A percentile compares a stretch with the other conserved stretches of the same genome.
phyloP scores from a whole-genome alignment of 2,329 filamentous ascomycete genomes.

The Ophiostoma triangulosporum region DNA sequence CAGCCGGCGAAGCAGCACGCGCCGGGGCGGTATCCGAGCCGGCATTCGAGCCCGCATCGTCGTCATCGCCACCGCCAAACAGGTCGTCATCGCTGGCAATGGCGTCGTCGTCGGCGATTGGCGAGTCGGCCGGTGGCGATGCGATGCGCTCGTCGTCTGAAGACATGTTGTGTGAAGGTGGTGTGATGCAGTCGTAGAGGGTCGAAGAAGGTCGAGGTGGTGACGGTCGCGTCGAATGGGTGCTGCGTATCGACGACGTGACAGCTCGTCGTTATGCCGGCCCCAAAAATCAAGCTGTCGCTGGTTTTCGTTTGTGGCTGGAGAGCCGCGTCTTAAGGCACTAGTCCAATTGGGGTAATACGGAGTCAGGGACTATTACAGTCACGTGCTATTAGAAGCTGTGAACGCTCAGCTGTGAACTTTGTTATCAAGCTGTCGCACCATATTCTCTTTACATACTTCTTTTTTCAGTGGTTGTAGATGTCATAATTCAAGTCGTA shows the following conservation, averaged over 20 bases:
- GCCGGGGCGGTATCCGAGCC: conserved; percentile 30
- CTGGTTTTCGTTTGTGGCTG: conserved; percentile 5
- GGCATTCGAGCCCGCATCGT: conserved; percentile 46
- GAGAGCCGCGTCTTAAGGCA: not conserved
- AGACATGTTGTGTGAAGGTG: conserved; percentile 10
- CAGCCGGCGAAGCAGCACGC: conserved; percentile 41
- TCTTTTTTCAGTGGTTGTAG: too few relatives aligned
- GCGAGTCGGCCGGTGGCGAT: conserved; percentile 10
- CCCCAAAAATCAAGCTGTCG: not conserved
- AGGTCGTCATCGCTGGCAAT: conserved; percentile 13
- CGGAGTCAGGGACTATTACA: not conserved
- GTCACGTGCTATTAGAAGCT: not conserved
- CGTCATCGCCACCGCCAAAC: conserved; percentile 22
- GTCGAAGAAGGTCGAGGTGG: not conserved
- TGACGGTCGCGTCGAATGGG: not conserved
- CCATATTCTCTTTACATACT: too few relatives aligned
- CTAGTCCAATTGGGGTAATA: not conserved
- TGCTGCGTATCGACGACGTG: not conserved
- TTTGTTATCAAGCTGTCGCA: too few relatives aligned
- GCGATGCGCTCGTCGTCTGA: conserved; percentile 12
- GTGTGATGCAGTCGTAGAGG: not conserved
- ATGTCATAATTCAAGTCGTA: too few relatives aligned
- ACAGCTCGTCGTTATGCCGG: not conserved
- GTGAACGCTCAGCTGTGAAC: too few relatives aligned
- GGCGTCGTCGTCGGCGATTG: conserved; percentile 4